A percentile compares a stretch with the other conserved stretches of the same genome.
phyloP scores from a whole-genome alignment of 2,329 filamentous ascomycete species.

The Talaromyces pinophilus region DNA sequence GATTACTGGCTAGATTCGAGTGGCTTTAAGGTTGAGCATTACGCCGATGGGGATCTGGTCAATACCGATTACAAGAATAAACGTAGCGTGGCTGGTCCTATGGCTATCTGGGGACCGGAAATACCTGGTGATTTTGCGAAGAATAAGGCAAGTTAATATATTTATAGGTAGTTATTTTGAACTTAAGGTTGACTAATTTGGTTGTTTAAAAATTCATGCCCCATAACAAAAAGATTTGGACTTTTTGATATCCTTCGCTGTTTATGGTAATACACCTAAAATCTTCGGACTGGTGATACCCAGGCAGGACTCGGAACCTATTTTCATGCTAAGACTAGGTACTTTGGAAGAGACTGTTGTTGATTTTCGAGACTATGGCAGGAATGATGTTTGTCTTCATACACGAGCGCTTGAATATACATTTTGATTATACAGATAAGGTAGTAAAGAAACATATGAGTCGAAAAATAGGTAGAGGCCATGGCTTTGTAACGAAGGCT shows the following conservation, averaged over 20 bases:
- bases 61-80: conserved; percentile 56
- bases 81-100: conserved; percentile 42
- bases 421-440: too few species aligned
- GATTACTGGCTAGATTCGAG: conserved; percentile 70
- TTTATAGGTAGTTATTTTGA: background rate
- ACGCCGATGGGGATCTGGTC: conserved; percentile 69
- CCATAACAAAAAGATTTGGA: background rate
- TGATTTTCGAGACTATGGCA: too few species aligned
- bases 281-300: too few species aligned
- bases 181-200: background rate
- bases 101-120: conserved; percentile 48
- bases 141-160: conserved; percentile 12
- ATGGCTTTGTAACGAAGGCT: background rate
- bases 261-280: too few species aligned
- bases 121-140: conserved; percentile 33
- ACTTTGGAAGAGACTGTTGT: too few species aligned
- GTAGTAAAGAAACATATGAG: too few species aligned
- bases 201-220: background rate
- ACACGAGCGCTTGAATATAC: too few species aligned
- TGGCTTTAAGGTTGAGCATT: conserved; percentile 68
- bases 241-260: background rate
- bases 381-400: too few species aligned
- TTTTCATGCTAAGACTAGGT: too few species aligned
- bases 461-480: too few species aligned
- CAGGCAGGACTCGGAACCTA: too few species aligned